A percentile compares a stretch with the other conserved stretches of the same genome.
These are phyloP conservation scores for Tarenaya hassleriana DNA, from an alignment of 345 rosid species.

Conservation along the genomic window DNA sequence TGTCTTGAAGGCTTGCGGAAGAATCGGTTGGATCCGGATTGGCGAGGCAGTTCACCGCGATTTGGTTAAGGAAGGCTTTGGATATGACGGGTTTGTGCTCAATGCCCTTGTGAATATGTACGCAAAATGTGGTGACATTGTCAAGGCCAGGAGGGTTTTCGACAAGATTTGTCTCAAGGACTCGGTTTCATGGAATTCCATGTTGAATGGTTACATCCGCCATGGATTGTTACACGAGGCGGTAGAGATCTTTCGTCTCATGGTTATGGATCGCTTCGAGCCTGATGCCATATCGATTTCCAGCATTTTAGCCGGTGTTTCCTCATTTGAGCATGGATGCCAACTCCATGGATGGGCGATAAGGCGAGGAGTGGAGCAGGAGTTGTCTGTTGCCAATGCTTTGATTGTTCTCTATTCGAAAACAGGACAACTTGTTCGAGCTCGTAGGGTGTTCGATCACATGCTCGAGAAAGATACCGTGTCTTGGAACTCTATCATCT, in stretches of 20 bases:
- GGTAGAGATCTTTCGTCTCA: constrained; percentile 36
- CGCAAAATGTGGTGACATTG: constrained; percentile 88
- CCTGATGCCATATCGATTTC: constrained; percentile 75
- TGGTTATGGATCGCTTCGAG: constrained; percentile 48
- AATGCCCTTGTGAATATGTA: constrained; percentile 89
- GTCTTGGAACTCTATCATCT: constrained; percentile 82
- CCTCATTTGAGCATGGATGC: constrained; percentile 37
- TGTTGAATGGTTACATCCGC: constrained; percentile 56
- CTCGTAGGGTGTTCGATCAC: constrained; percentile 49
- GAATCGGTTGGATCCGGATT: constrained; percentile 59
- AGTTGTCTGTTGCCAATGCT: constrained; percentile 53
- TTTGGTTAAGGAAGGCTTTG: constrained; percentile 61
- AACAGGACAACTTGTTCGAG: constrained; percentile 37
- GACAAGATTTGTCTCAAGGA: constrained; percentile 51
- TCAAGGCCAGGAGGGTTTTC: constrained; percentile 59
- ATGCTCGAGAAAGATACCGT: constrained; percentile 63
- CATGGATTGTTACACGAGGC: constrained; percentile 59
- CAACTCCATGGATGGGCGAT: constrained; percentile 75
- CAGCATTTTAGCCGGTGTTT: constrained; percentile 40
- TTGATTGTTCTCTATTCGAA: constrained; percentile 54
- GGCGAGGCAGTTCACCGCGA: constrained; percentile 77
- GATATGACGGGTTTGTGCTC: constrained; percentile 47
- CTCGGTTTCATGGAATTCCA: constrained; percentile 70
- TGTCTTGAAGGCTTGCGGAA: constrained; percentile 73
- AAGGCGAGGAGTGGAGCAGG: constrained; percentile 53